Evolutionary conservation across 1,284 basidiomycete species (phyloP).

Genomic region (Austropuccinia psidii): DNA sequence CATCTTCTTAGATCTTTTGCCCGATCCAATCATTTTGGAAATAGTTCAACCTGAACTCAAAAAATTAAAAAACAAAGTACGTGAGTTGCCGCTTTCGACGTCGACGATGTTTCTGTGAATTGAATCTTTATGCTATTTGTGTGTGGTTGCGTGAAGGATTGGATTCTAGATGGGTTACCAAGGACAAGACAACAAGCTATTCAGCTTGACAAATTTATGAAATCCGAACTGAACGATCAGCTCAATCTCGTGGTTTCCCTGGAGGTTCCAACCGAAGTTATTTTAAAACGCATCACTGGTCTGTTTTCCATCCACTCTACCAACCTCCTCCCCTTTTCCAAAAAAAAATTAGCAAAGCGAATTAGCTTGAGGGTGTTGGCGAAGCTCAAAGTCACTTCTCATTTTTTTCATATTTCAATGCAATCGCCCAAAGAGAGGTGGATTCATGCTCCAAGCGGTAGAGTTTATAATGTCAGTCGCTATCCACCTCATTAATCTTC

Average conservation of each 20-base stretch:
- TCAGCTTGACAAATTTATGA: slow-evolving; percentile 59
- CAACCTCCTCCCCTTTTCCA: neutral
- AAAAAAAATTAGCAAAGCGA: neutral
- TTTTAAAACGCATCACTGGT: slow-evolving; percentile 75
- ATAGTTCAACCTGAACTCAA: slow-evolving; percentile 66
- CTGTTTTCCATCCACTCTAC: slow-evolving; percentile 37
- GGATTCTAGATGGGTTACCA: slow-evolving; percentile 96
- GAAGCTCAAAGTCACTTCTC: neutral
- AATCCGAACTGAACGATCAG: slow-evolving; percentile 46
- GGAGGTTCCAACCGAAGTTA: slow-evolving; percentile 81
- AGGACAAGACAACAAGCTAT: slow-evolving; percentile 82
- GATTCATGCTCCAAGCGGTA: slow-evolving; percentile 84
- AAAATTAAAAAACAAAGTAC: slow-evolving; percentile 55
- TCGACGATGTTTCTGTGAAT: neutral
- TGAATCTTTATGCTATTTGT: neutral
- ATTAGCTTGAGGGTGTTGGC: neutral
- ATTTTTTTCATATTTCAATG: neutral
- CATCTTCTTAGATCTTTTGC: slow-evolving; percentile 54
- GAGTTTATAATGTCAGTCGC: slow-evolving; percentile 77
- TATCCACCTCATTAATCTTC: neutral
- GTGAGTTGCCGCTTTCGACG: slow-evolving; percentile 19
- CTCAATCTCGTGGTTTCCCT: slow-evolving; percentile 83
- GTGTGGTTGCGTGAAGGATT: slow-evolving; percentile 52
- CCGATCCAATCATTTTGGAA: slow-evolving; percentile 68
- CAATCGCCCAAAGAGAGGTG: slow-evolving; percentile 59